Conservation (phyloP, 2,329 filamentous ascomycete genomes). For the Ramularia collo-cygni region DNA sequence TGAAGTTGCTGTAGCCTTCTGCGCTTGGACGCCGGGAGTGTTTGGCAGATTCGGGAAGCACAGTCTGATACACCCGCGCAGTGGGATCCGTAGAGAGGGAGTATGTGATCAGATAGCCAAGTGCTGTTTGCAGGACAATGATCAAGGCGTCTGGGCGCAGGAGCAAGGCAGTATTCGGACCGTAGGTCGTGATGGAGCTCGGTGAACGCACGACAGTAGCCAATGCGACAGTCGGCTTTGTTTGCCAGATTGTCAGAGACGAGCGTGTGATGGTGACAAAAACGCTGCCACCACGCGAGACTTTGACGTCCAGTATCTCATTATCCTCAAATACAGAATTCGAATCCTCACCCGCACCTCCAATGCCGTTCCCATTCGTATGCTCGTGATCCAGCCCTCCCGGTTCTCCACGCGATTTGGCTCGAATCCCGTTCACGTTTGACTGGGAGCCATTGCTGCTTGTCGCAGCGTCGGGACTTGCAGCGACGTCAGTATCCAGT, state of each 20-base stretch:
- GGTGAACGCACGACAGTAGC: slow-evolving; percentile 77
- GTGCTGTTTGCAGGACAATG: slow-evolving; percentile 77
- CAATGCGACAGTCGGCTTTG: slow-evolving; percentile 81
- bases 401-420: slow-evolving; percentile 2
- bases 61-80: slow-evolving; percentile 75
- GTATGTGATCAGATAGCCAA: slow-evolving; percentile 90
- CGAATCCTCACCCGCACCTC: background rate
- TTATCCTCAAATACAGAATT: slow-evolving; percentile 6
- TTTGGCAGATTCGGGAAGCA: slow-evolving; percentile 54
- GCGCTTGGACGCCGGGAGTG: slow-evolving; percentile 46
- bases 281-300: slow-evolving; percentile 71
- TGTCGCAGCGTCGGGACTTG: slow-evolving; percentile 2
- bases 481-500: slow-evolving; percentile 25
- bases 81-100: slow-evolving; percentile 78
- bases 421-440: background rate
- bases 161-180: slow-evolving; percentile 74
- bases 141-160: slow-evolving; percentile 89
- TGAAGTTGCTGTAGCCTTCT: slow-evolving; percentile 27
- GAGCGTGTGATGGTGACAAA: slow-evolving; percentile 84
- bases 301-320: slow-evolving; percentile 63
- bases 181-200: slow-evolving; percentile 74
- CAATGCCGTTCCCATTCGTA: slow-evolving; percentile 5
- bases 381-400: background rate
- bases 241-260: slow-evolving; percentile 92
- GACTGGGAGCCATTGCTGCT: slow-evolving; percentile 5